Percentiles rank a stretch among this genome's conserved stretches.
Conservation (phyloP, 2,329 filamentous ascomycete genomes). For the Lecanosticta acicola region DNA sequence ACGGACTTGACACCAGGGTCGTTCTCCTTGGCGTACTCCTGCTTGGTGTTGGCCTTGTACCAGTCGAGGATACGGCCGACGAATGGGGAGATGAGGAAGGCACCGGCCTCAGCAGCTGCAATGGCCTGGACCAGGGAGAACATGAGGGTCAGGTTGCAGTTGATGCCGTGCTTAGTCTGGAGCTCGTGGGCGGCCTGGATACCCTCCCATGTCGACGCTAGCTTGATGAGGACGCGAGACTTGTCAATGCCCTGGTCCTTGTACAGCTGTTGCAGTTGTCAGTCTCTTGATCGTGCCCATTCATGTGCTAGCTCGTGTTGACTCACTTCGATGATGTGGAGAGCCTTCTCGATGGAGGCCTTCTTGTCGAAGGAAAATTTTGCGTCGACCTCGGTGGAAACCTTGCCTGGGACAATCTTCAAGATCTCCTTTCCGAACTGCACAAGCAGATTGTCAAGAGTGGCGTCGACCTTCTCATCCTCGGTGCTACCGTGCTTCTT, state of each 20-base stretch:
- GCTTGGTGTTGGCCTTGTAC: slow-evolving; percentile 95
- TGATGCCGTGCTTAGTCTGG: slow-evolving; percentile 91
- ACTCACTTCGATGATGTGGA: slow-evolving; percentile 89
- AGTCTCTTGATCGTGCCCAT: slow-evolving; percentile 15
- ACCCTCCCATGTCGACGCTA: slow-evolving; percentile 98
- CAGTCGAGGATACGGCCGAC: slow-evolving; percentile 98
- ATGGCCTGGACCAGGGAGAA: slow-evolving; percentile 95
- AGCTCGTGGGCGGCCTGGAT: slow-evolving; percentile 98
- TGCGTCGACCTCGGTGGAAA: slow-evolving; percentile 97
- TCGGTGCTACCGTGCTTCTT: slow-evolving; percentile 64
- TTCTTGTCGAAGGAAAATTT: slow-evolving; percentile 92
- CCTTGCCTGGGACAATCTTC: slow-evolving; percentile 93
- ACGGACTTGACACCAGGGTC: slow-evolving; percentile 96
- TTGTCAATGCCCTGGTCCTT: slow-evolving; percentile 85
- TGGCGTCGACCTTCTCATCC: slow-evolving; percentile 79
- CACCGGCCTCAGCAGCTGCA: slow-evolving; percentile 86
- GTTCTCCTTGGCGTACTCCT: slow-evolving; percentile 82
- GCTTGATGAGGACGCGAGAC: slow-evolving; percentile 95
- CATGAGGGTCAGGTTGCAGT: slow-evolving; percentile 98
- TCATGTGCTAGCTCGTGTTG: neutral
- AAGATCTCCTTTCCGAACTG: slow-evolving; percentile 98
- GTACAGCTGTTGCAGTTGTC: slow-evolving; percentile 65
- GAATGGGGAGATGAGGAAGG: slow-evolving; percentile 98
- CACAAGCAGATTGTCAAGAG: slow-evolving; percentile 89
- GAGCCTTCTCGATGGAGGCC: slow-evolving; percentile 87